phyloP scores from a whole-genome alignment of 2,329 filamentous ascomycete species.

The Hortaea werneckii region DNA sequence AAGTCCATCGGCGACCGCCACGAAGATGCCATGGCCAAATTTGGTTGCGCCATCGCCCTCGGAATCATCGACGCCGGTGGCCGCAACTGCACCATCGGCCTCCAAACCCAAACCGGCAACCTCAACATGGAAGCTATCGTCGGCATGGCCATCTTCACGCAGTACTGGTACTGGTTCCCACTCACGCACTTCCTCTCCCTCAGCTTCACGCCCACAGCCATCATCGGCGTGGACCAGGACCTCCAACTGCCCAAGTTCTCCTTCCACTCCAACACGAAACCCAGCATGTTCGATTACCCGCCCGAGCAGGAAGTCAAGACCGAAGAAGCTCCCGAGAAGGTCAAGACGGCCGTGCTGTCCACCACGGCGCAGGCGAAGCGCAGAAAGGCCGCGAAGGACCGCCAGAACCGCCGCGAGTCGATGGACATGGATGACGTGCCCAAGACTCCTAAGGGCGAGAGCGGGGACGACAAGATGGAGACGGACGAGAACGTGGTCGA shows the following conservation, averaged over 20 bases:
- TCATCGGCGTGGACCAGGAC: constrained; percentile 90
- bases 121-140: constrained; percentile 98
- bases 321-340: constrained; percentile 84
- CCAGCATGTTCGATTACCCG: constrained; percentile 94
- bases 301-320: constrained; percentile 92
- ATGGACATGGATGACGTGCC: constrained; percentile 87
- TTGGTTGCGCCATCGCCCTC: constrained; percentile 83
- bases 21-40: constrained; percentile 99
- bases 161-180: constrained; percentile 99
- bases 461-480: constrained; percentile 72
- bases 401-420: constrained; percentile 76
- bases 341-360: constrained; percentile 90
- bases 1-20: constrained; percentile 92
- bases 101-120: constrained; percentile 96
- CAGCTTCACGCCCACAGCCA: constrained; percentile 90
- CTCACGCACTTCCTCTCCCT: constrained; percentile 94
- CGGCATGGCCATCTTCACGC: constrained; percentile 94
- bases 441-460: constrained; percentile 57
- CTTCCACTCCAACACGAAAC: constrained; percentile 88
- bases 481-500: constrained; percentile 37
- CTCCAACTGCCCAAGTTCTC: constrained; percentile 90
- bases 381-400: constrained; percentile 86
- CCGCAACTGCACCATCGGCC: constrained; percentile 93
- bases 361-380: constrained; percentile 96
- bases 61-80: constrained; percentile 97